These are phyloP conservation scores for Austroboletus novae-zelandiae DNA, from an alignment of 1,284 basidiomycete species.

Conservation along the genomic window DNA sequence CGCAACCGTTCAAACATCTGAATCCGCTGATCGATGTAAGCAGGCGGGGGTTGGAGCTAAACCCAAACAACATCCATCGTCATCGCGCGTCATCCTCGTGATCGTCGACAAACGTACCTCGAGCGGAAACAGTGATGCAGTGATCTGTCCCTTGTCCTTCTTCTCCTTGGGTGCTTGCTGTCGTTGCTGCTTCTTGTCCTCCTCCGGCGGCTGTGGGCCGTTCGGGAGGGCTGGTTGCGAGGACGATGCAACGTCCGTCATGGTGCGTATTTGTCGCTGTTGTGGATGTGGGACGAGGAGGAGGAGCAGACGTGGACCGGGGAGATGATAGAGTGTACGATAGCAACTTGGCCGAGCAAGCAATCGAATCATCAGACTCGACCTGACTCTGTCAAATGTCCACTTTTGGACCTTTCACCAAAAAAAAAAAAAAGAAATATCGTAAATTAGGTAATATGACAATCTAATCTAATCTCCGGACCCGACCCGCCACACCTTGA, in stretches of 20 bases:
- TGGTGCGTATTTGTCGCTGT: constrained; percentile 8
- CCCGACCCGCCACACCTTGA: constrained; percentile 83
- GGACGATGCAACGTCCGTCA: constrained; percentile 37
- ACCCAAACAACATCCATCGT: background rate
- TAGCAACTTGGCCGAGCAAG: constrained; percentile 17
- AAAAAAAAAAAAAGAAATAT: constrained; percentile 1
- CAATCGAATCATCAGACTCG: constrained; percentile 26
- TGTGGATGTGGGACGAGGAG: background rate
- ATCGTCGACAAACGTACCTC: constrained; percentile 46
- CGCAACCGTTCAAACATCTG: constrained; percentile 90
- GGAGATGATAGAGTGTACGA: constrained; percentile 14
- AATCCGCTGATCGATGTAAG: constrained; percentile 88
- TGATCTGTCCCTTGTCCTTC: constrained; percentile 44
- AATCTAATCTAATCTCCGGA: constrained; percentile 33
- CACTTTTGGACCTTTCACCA: constrained; percentile 26
- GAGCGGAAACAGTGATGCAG: constrained; percentile 51
- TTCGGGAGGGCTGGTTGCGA: constrained; percentile 36
- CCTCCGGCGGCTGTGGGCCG: constrained; percentile 29
- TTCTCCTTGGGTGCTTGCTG: constrained; percentile 41
- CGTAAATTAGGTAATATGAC: background rate
- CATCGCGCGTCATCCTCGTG: background rate
- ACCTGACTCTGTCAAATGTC: constrained; percentile 15
- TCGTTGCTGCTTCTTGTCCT: constrained; percentile 38
- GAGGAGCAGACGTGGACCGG: constrained; percentile 1
- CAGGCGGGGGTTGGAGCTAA: constrained; percentile 81